phyloP scores from a whole-genome alignment of 768 basidiomycete species.

The Porpolomopsis calyptriformis region DNA sequence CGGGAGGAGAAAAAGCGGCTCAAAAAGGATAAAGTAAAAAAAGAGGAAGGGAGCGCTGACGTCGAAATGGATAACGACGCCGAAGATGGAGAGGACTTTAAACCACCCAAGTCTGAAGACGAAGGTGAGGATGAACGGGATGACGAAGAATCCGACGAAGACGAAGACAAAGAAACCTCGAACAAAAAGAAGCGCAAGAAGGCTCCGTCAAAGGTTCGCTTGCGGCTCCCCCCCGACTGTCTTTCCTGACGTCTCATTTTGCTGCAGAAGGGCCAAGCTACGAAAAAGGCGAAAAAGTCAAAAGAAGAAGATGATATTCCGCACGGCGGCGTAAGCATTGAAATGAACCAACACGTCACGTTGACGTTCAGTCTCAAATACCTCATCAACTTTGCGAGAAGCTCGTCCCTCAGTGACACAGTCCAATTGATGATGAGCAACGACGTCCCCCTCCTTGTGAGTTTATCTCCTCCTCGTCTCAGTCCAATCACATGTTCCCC shows the following conservation, averaged over 20 bases:
- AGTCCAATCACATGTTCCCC: constrained; percentile 3
- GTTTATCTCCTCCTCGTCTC: constrained; percentile 6
- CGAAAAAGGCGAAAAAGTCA: constrained; percentile 43
- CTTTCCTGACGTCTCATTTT: background rate
- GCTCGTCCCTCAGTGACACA: constrained; percentile 54
- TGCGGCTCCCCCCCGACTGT: background rate
- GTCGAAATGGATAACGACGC: constrained; percentile 35
- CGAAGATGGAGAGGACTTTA: constrained; percentile 39
- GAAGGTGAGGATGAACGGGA: constrained; percentile 48
- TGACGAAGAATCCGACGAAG: constrained; percentile 45
- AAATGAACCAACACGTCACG: constrained; percentile 84
- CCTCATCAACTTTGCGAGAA: constrained; percentile 93
- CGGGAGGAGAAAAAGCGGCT: constrained; percentile 33
- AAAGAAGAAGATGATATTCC: constrained; percentile 44
- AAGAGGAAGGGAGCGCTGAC: constrained; percentile 35
- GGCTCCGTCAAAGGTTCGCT: constrained; percentile 4
- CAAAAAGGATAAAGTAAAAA: constrained; percentile 33
- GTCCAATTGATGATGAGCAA: constrained; percentile 87
- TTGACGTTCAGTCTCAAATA: constrained; percentile 96
- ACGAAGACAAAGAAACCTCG: constrained; percentile 51
- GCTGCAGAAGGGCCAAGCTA: constrained; percentile 17
- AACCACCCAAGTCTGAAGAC: constrained; percentile 39
- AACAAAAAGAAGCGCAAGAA: constrained; percentile 11
- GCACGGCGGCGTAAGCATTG: constrained; percentile 51
- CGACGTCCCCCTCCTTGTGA: constrained; percentile 56